Base-by-base conservation (phyloP, 83 land plant species). In the Picea engelmannii region DNA sequence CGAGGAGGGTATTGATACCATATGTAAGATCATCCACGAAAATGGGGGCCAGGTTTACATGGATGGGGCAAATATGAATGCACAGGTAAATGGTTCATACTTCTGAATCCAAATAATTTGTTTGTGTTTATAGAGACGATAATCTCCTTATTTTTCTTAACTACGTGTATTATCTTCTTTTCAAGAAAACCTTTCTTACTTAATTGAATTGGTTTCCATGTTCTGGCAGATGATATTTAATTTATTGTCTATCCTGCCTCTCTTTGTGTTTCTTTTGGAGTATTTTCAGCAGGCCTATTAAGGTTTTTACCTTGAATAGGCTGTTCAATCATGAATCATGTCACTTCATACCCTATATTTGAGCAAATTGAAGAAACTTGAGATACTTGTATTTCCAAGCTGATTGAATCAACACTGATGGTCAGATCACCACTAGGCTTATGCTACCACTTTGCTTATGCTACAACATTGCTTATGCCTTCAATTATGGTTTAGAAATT, bases 1-100 rank as follows among this genome's bases (percentile, higher is more conserved):
- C 86, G 99, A 98, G 87, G 99, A 98, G 84, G 99, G 99, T 3
- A 93, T 98, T 82, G 98, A 98, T 90, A 96, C 94, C 82, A 98
- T 98, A 40, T 98, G 99, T 86, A 91, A 88, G 80, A 98, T 98
- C 47, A 98, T 98, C 76, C 99, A 98, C 83, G 91, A 94, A 73
- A 90, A 96, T 88, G 99, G 99, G 3, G 99, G 99, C 6, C 99
- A 98, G 86, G 99, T 98, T 65, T 98, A 98, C 87, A 98, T 96
- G 99, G 99, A 98, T 90, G 99, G 99, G 24, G 99, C 99, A 49
- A 98, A 98, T 88, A 98, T 98, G 99, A 98, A 98, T 88, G 99
- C 99, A 12, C 99, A 98, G 95, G 99, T 98, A 68, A 62, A 70
- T 21, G 31, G 21, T 75, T 78, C 68, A 38, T 79, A 40, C 24